A percentile compares a stretch with the other conserved stretches of the same genome.
These are phyloP conservation scores for Boletellus ananas DNA, from an alignment of 768 basidiomycete species.

Conservation along the genomic window DNA sequence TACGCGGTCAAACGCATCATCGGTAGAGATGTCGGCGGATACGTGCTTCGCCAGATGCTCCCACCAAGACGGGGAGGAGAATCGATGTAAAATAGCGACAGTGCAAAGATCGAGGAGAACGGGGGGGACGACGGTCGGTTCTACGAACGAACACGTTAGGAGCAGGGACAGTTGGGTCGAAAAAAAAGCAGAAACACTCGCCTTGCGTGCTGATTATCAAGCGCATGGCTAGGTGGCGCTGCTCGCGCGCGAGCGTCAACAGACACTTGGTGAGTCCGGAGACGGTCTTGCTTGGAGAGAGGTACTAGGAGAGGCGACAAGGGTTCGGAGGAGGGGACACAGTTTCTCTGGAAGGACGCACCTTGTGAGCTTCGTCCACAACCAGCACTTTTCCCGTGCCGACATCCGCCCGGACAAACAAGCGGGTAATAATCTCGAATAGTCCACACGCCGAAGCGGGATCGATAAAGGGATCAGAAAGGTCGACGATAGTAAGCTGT, in stretches of 20 bases:
- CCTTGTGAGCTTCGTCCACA: conserved; percentile 77
- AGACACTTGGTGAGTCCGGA: conserved; percentile 57
- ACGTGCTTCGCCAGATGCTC: conserved; percentile 65
- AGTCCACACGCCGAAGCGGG: conserved; percentile 60
- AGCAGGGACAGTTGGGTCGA: not conserved
- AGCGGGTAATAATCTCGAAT: conserved; percentile 64
- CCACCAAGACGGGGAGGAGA: conserved; percentile 77
- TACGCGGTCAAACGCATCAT: conserved; percentile 62
- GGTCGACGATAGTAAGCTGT: conserved; percentile 62
- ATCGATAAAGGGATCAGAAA: conserved; percentile 74
- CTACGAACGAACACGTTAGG: conserved; percentile 30
- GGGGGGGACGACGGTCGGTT: conserved; percentile 70
- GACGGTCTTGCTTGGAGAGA: conserved; percentile 43
- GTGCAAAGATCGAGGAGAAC: conserved; percentile 65
- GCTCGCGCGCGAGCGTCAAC: conserved; percentile 59
- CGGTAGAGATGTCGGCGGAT: conserved; percentile 54
- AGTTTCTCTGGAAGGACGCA: conserved; percentile 15
- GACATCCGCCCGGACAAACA: conserved; percentile 60
- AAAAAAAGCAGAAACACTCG: conserved; percentile 15
- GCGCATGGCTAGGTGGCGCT: conserved; percentile 69
- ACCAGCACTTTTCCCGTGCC: conserved; percentile 65
- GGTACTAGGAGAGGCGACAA: conserved; percentile 44
- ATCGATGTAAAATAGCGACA: conserved; percentile 63
- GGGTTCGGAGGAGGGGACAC: not conserved
- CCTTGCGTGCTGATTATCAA: conserved; percentile 76